Percentiles rank a stretch among this genome's conserved stretches.
phyloP scores from a whole-genome alignment of 768 basidiomycete genomes.

The Fibroporia radiculosa region DNA sequence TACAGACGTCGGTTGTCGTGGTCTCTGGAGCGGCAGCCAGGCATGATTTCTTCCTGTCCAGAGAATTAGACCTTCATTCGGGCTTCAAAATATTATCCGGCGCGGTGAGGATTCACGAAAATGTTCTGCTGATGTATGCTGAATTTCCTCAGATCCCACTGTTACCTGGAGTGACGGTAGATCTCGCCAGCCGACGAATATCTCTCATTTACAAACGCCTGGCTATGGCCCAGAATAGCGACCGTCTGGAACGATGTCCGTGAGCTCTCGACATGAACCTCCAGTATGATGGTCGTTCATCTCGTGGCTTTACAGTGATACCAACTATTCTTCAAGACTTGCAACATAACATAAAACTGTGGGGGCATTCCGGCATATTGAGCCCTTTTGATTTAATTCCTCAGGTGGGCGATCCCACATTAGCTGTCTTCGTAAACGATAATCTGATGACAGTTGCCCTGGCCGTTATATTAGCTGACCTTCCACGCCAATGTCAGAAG shows the following conservation, averaged over 20 bases:
- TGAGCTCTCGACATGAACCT: conserved; percentile 8
- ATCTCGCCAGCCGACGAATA: conserved; percentile 54
- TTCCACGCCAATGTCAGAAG: conserved; percentile 71
- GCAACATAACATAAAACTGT: conserved; percentile 49
- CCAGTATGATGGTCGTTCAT: not conserved
- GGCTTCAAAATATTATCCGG: conserved; percentile 76
- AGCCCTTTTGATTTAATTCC: conserved; percentile 71
- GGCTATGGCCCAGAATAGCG: conserved; percentile 52
- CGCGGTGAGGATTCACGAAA: conserved; percentile 42
- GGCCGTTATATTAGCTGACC: conserved; percentile 31
- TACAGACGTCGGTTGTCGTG: conserved; percentile 64
- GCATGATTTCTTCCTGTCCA: conserved; percentile 60
- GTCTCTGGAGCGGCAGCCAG: conserved; percentile 69
- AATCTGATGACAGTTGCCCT: not conserved
- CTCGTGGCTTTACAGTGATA: conserved; percentile 42
- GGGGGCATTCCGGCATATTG: conserved; percentile 56
- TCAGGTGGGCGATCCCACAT: conserved; percentile 12
- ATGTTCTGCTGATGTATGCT: conserved; percentile 9
- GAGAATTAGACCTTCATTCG: conserved; percentile 67
- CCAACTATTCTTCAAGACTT: conserved; percentile 59
- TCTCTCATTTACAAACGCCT: conserved; percentile 68
- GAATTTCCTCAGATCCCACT: conserved; percentile 54
- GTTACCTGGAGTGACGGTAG: conserved; percentile 67
- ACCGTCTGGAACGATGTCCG: conserved; percentile 54
- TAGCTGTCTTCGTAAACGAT: not conserved